phyloP scores from a whole-genome alignment of 2,329 filamentous ascomycete genomes.

The Alternaria gaisen region DNA sequence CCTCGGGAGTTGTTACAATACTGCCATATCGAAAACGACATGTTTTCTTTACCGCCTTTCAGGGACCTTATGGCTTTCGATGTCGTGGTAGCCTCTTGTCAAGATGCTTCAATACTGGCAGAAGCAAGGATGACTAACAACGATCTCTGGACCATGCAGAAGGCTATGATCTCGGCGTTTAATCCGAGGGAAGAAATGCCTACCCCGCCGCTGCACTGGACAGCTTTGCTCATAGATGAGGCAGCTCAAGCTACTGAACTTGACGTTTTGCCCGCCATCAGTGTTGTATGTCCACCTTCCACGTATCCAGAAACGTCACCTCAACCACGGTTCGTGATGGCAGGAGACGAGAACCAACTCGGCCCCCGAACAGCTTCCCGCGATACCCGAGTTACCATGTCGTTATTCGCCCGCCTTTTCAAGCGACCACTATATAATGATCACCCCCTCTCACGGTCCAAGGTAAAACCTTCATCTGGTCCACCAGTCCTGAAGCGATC shows the following conservation, averaged over 20 bases:
- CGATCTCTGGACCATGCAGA: constrained; percentile 52
- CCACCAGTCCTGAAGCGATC: constrained; percentile 39
- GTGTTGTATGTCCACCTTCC: constrained; percentile 51
- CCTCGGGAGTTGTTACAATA: constrained; percentile 51
- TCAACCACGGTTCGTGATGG: constrained; percentile 56
- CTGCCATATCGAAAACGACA: constrained; percentile 52
- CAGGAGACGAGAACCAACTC: constrained; percentile 58
- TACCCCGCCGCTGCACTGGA: constrained; percentile 50
- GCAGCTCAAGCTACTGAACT: constrained; percentile 58
- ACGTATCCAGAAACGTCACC: constrained; percentile 25
- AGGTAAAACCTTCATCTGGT: constrained; percentile 30
- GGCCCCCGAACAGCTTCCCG: constrained; percentile 52
- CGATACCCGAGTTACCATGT: constrained; percentile 45
- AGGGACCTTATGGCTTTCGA: constrained; percentile 52
- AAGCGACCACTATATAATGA: constrained; percentile 48
- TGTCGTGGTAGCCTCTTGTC: constrained; percentile 55
- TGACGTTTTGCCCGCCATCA: constrained; percentile 53
- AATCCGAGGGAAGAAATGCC: constrained; percentile 32
- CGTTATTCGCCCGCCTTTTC: constrained; percentile 55
- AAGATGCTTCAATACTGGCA: constrained; percentile 54
- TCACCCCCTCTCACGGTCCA: constrained; percentile 53
- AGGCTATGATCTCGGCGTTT: constrained; percentile 41
- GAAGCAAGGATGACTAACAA: constrained; percentile 55
- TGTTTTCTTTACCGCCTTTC: constrained; percentile 54
- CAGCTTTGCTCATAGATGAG: constrained; percentile 57